A percentile compares a stretch with the other conserved stretches of the same genome.
phyloP scores from a whole-genome alignment of 2,329 filamentous ascomycete species.

The Chaetomiaceae sp. region DNA sequence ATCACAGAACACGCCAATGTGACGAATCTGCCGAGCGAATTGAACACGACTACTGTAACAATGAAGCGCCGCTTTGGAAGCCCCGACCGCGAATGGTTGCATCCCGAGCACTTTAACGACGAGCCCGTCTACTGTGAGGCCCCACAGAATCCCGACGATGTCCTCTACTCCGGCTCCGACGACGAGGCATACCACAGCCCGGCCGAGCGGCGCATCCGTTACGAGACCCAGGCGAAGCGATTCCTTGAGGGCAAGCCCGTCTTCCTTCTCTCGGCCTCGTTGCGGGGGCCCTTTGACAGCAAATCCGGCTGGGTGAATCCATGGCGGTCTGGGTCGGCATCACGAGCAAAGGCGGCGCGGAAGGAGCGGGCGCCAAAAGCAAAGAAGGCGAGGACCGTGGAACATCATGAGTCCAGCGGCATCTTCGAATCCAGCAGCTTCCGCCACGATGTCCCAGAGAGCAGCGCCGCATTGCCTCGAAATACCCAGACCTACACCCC shows the following conservation, averaged over 20 bases:
- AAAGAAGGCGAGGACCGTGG: background rate
- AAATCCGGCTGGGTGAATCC: conserved; percentile 54
- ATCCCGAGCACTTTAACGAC: conserved; percentile 26
- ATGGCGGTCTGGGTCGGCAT: conserved; percentile 38
- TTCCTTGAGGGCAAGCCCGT: conserved; percentile 55
- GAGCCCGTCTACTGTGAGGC: conserved; percentile 48
- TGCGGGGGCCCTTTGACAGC: conserved; percentile 58
- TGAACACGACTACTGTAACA: conserved; percentile 22
- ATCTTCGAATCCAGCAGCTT: conserved; percentile 4
- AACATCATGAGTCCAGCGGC: background rate
- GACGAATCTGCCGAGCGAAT: background rate
- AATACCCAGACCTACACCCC: background rate
- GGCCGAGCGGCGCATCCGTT: conserved; percentile 45
- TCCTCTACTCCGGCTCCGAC: conserved; percentile 55
- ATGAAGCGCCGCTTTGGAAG: conserved; percentile 27
- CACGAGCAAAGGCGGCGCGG: background rate
- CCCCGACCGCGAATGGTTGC: conserved; percentile 14
- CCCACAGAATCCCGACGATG: conserved; percentile 36
- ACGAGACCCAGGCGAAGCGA: conserved; percentile 55
- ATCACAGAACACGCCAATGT: background rate
- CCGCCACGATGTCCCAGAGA: background rate
- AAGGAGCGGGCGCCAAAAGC: background rate
- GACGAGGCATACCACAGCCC: conserved; percentile 48
- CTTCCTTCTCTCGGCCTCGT: conserved; percentile 54
- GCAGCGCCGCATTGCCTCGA: background rate